These are phyloP conservation scores for Mortierella sp. DNA, from an alignment of 371 early-diverging fungal species.

Conservation along the genomic window DNA sequence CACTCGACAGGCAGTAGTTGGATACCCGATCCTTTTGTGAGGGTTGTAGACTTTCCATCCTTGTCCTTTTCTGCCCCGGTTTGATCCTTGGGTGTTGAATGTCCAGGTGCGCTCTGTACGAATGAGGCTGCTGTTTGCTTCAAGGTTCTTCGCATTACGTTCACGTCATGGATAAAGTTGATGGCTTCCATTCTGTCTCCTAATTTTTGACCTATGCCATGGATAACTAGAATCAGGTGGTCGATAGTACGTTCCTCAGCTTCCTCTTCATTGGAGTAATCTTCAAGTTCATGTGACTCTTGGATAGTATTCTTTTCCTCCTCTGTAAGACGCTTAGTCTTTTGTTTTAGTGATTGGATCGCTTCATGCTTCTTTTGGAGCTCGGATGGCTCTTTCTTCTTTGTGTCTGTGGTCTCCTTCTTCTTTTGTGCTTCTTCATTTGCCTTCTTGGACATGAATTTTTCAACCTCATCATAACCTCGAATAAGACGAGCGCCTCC, in stretches of 20 bases:
- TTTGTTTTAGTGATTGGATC: slow-evolving; percentile 42
- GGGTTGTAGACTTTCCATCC: slow-evolving; percentile 26
- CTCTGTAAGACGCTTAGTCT: slow-evolving; percentile 46
- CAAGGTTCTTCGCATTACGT: slow-evolving; percentile 75
- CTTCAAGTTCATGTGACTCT: slow-evolving; percentile 64
- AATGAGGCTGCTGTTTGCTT: slow-evolving; percentile 64
- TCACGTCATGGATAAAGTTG: slow-evolving; percentile 84
- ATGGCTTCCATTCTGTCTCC: slow-evolving; percentile 79
- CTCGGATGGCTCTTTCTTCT: slow-evolving; percentile 54
- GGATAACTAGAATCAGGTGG: slow-evolving; percentile 84
- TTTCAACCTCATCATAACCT: slow-evolving; percentile 80
- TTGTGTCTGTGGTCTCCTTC: slow-evolving; percentile 57
- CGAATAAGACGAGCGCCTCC: slow-evolving; percentile 81
- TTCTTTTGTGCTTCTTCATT: slow-evolving; percentile 54
- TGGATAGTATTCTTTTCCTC: slow-evolving; percentile 54
- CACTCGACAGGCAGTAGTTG: slow-evolving; percentile 89
- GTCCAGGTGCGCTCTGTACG: slow-evolving; percentile 25
- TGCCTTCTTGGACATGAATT: slow-evolving; percentile 53
- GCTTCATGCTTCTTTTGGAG: slow-evolving; percentile 51
- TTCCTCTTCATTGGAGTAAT: slow-evolving; percentile 71
- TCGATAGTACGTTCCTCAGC: slow-evolving; percentile 76
- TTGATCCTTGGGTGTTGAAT: slow-evolving; percentile 33
- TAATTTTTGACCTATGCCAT: slow-evolving; percentile 88
- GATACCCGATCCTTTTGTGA: slow-evolving; percentile 65
- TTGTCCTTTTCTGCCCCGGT: slow-evolving; percentile 21